Conservation (phyloP, 805 yeast species). For the Candida ponderosae region DNA sequence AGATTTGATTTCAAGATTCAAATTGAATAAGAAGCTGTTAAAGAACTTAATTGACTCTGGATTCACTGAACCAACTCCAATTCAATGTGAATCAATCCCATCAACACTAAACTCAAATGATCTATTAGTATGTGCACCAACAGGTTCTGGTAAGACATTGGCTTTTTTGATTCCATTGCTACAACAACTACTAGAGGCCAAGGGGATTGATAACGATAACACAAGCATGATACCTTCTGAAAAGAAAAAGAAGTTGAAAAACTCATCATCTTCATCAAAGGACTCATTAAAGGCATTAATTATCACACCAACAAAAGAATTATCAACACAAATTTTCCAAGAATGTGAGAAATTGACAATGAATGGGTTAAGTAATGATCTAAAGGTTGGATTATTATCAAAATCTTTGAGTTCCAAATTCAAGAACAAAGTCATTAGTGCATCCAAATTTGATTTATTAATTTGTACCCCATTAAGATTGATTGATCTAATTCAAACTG, state of each 20-base stretch:
- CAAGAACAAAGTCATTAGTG: constrained; percentile 48
- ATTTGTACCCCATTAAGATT: constrained; percentile 86
- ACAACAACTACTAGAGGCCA: constrained; percentile 34
- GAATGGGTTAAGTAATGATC: constrained; percentile 36
- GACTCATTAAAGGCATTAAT: constrained; percentile 73
- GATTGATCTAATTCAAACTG: constrained; percentile 65
- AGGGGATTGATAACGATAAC: constrained; percentile 11
- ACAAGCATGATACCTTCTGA: constrained; percentile 26
- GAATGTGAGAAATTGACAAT: constrained; percentile 53
- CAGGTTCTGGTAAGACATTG: constrained; percentile 96
- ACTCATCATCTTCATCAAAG: constrained; percentile 26
- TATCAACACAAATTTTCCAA: constrained; percentile 77
- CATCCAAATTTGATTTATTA: constrained; percentile 66
- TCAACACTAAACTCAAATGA: constrained; percentile 62
- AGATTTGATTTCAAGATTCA: constrained; percentile 65
- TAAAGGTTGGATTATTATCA: constrained; percentile 59
- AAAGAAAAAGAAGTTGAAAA: constrained; percentile 19
- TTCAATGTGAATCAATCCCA: constrained; percentile 89
- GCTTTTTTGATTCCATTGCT: constrained; percentile 83
- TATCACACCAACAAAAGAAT: constrained; percentile 90
- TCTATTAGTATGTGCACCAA: constrained; percentile 90
- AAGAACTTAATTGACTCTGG: constrained; percentile 59
- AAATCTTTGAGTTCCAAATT: constrained; percentile 66
- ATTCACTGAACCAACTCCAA: constrained; percentile 84
- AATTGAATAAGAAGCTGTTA: constrained; percentile 46